Conservation (phyloP, 768 basidiomycete genomes). For the Imleria badia region DNA sequence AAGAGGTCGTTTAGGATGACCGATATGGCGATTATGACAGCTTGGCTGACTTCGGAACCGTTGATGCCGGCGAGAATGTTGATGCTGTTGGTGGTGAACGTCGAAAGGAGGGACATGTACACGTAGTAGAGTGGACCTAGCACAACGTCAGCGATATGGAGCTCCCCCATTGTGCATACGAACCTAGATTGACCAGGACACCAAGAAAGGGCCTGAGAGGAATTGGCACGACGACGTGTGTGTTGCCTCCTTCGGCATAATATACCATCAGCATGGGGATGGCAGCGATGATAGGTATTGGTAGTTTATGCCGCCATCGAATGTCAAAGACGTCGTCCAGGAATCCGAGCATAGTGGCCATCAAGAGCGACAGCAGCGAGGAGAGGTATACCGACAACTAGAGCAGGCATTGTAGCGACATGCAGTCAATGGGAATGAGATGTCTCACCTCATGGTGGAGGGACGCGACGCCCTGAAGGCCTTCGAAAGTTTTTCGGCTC, state of each 20-base stretch:
- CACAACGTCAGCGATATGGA: slow-evolving; percentile 3
- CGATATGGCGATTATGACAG: slow-evolving; percentile 87
- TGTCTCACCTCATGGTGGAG: slow-evolving; percentile 71
- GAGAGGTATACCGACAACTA: slow-evolving; percentile 93
- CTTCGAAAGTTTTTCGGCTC: slow-evolving; percentile 47
- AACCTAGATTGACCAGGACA: slow-evolving; percentile 85
- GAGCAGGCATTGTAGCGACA: neutral
- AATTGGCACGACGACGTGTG: slow-evolving; percentile 90
- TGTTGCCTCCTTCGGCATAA: slow-evolving; percentile 91
- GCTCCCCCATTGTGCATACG: slow-evolving; percentile 34
- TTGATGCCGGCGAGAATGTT: slow-evolving; percentile 99
- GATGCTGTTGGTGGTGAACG: slow-evolving; percentile 96
- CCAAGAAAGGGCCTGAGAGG: slow-evolving; percentile 73
- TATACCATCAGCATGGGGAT: slow-evolving; percentile 96
- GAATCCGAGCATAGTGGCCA: slow-evolving; percentile 93
- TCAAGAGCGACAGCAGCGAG: slow-evolving; percentile 85
- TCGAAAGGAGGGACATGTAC: slow-evolving; percentile 95
- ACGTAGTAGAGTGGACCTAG: slow-evolving; percentile 92
- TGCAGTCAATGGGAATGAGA: neutral
- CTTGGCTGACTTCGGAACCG: slow-evolving; percentile 93
- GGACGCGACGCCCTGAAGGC: slow-evolving; percentile 43
- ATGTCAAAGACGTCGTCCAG: slow-evolving; percentile 98
- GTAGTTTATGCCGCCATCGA: slow-evolving; percentile 96
- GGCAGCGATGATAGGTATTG: slow-evolving; percentile 93
- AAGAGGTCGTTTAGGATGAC: slow-evolving; percentile 90